Evolutionary conservation across 2,329 filamentous ascomycete species (phyloP), one percentile per base, ranked within the genome.

Genomic region (Emergomyces orientalis): DNA sequence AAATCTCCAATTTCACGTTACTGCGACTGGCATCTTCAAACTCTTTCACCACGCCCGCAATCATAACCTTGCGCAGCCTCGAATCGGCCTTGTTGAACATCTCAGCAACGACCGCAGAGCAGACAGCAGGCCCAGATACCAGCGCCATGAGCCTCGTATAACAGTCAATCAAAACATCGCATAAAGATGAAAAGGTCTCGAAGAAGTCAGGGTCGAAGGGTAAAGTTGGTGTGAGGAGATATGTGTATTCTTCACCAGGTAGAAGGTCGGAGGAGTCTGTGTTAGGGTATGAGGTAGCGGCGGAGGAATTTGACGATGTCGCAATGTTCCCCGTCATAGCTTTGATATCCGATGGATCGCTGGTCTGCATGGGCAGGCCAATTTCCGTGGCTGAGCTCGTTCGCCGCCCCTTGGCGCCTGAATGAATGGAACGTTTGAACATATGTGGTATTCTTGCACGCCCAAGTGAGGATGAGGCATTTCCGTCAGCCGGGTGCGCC

Each of bases 141-240:
- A 99, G 80, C 52, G 81, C 81, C 69, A 95, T 79, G 34, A 99
- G 84, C 62, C 87, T 85, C 43, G 86, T 86, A 77, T 99, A 99
- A 71, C 87, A 90, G 74, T 97, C 94, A 69, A 97, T 95, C 65
- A 99, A 79, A 2, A 96, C 90, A 72, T 99, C 94, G 78, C 94
- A 97, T 7, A 99, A 81, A 14, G 94, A 97, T 17, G 91, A 88
- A 77, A 97, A 97, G 0, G 92, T 97, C 78, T 95, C 91, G 75
- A 93, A 94, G 71, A 96, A 99, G 76, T 99, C 94, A 0, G 94
- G 94, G 67, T 97, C 92, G 72, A 99, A 99, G 0, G 94, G 94
- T 57, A 99, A 78, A 19, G 87, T 88, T 0, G 94, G 94, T n/a
- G 93, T 97, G 25, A 97, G 82, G 1, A 99, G 81, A 73, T 93